Conservation (phyloP, 2,329 filamentous ascomycete species). For the Metarhizium anisopliae region DNA sequence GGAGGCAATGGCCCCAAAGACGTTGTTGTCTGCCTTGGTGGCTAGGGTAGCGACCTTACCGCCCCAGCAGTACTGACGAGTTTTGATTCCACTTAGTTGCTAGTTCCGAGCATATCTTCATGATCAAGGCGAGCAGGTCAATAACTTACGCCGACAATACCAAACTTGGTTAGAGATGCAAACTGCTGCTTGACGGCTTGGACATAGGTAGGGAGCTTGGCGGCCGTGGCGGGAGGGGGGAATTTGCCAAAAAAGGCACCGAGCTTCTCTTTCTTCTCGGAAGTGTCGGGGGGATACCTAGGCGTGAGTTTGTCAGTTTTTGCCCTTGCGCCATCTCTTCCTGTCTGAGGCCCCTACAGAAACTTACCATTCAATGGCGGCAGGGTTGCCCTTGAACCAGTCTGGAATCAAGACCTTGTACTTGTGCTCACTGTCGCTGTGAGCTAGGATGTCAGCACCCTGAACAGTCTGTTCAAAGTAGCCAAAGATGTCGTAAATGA, state of each 20-base stretch:
- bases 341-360: background rate
- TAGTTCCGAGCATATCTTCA: background rate
- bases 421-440: slow-evolving; percentile 47
- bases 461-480: slow-evolving; percentile 63
- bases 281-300: slow-evolving; percentile 53
- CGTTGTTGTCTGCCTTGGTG: slow-evolving; percentile 39
- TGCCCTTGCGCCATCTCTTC: background rate
- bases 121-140: background rate
- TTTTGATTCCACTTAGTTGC: background rate
- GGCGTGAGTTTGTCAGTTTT: background rate
- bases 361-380: slow-evolving; percentile 39
- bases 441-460: slow-evolving; percentile 58
- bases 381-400: slow-evolving; percentile 72
- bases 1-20: slow-evolving; percentile 45
- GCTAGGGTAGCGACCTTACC: slow-evolving; percentile 54
- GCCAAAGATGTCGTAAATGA: slow-evolving; percentile 60
- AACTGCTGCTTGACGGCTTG: slow-evolving; percentile 43
- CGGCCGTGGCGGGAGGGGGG: slow-evolving; percentile 37
- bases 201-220: slow-evolving; percentile 44
- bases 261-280: slow-evolving; percentile 53
- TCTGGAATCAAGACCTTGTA: slow-evolving; percentile 89
- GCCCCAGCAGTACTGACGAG: slow-evolving; percentile 56
- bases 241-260: slow-evolving; percentile 47
- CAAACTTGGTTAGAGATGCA: slow-evolving; percentile 48
- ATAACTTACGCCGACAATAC: slow-evolving; percentile 46